These are phyloP conservation scores for Dunaliella sp. DNA, from an alignment of 139 green algal genomes.

Conservation along the genomic window DNA sequence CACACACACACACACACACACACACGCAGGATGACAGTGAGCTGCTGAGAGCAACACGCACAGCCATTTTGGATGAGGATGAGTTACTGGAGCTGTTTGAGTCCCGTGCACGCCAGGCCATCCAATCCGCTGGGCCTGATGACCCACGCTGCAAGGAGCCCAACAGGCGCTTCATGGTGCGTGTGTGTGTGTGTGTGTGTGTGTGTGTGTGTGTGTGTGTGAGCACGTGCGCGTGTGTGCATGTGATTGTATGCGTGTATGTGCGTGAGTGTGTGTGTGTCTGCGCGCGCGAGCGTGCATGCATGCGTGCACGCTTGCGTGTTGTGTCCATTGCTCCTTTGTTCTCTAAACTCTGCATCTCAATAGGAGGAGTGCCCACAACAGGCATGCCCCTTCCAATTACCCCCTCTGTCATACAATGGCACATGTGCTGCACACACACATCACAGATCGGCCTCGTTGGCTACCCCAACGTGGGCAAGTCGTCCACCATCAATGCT, in stretches of 20 bases:
- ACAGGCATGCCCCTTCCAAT: no score
- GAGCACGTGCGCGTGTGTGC: background rate
- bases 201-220: background rate
- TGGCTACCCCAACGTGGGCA: slow-evolving; percentile 99
- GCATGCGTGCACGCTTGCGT: background rate
- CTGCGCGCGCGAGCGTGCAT: background rate
- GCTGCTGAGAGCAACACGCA: background rate
- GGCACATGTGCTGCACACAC: no score
- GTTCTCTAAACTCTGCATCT: no score
- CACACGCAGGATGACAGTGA: background rate
- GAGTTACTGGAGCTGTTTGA: slow-evolving; percentile 56
- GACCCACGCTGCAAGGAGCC: slow-evolving; percentile 14
- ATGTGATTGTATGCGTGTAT: background rate
- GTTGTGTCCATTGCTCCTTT: no score
- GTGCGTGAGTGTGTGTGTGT: background rate
- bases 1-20: no score
- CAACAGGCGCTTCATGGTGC: slow-evolving; percentile 54
- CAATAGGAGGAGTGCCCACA: no score
- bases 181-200: background rate
- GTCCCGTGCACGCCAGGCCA: slow-evolving; percentile 9
- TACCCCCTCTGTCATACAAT: no score
- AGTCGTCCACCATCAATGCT: slow-evolving; percentile 89
- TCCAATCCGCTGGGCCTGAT: slow-evolving; percentile 11
- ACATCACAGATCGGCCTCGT: slow-evolving; percentile 78
- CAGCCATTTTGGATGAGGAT: slow-evolving; percentile 38